phyloP scores from a whole-genome alignment of 371 early-diverging fungal species.

The Lichtheimia hyalospora region DNA sequence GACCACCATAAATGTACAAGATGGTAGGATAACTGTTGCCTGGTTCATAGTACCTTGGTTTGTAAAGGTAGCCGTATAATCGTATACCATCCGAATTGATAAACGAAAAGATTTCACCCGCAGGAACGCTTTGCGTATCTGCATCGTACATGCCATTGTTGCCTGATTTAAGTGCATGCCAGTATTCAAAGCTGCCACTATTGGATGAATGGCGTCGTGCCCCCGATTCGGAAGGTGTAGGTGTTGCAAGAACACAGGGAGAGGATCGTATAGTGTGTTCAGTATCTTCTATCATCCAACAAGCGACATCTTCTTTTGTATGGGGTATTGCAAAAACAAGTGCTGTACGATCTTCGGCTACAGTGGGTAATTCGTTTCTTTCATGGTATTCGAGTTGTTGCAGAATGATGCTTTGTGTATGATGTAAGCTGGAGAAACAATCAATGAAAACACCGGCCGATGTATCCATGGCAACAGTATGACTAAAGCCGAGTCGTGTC shows the following conservation, averaged over 20 bases:
- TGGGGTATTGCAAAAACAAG: no score
- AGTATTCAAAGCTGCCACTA: conserved; percentile 2
- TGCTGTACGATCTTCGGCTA: background rate
- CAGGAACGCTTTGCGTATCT: conserved; percentile 5
- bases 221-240: background rate
- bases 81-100: conserved; percentile 23
- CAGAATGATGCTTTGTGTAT: conserved; percentile 26
- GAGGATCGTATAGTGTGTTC: no score
- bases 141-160: background rate
- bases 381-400: conserved; percentile 18
- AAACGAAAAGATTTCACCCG: conserved; percentile 15
- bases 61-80: conserved; percentile 67
- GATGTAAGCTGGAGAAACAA: conserved; percentile 53
- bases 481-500: conserved; percentile 60
- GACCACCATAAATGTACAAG: conserved; percentile 66
- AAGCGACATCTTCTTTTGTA: no score
- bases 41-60: conserved; percentile 50
- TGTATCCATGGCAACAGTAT: conserved; percentile 50
- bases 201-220: background rate
- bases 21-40: conserved; percentile 59
- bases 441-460: conserved; percentile 51
- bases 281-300: no score
- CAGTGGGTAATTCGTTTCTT: background rate
- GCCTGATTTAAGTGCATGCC: background rate
- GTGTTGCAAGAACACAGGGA: background rate